Base-by-base conservation (phyloP, 768 basidiomycete species). In the Gymnopilus junonius region DNA sequence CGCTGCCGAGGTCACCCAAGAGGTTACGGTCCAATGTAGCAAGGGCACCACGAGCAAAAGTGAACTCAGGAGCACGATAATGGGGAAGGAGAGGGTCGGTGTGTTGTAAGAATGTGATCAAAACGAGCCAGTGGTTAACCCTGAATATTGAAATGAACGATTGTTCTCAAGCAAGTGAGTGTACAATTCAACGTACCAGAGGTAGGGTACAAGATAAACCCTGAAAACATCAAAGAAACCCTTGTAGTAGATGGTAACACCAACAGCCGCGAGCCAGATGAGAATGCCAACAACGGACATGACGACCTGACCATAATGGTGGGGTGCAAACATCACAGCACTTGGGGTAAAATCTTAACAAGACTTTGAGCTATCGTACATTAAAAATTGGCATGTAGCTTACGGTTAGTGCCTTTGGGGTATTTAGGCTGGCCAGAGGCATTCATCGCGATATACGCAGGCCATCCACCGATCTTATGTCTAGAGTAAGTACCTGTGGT, bases 71-170 rank as follows among this genome's bases (percentile, higher is more conserved):
- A 14, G 89, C 86, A 66, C 93, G 92, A 84, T 97, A 98, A 79
- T 98, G 97, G 53, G 96, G 96, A 45, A 99, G 86, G 48, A 91
- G 76, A 20, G 96, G 94, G 79, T 98, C 97, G 70, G 97, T 98
- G 82, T 99, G 97, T 80, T 99, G 97, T 55, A 98, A 83, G 91
- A 94, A 98, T 20, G 95, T 97, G 81, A 98, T 97, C 70, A 95
- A 71, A 61, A 98, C 94, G 58, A 98, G 85, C 95, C 95, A 97
- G 83, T 95, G 93, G 82, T 94, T 94, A 58, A 91, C 87, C 88
- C 86, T 89, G 63, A 57, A 43, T 42, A 11, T 53, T 21, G 2
- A 55, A 46, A 21, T 53, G 2, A 31, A 14, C 20, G 15, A n/a
- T n/a, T 46, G 40, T 45, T 23, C 45, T 64, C 4, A 35, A 42